These are phyloP conservation scores for Phlyctochytrium arcticum DNA, from an alignment of 192 early-diverging fungal species.

Conservation along the genomic window DNA sequence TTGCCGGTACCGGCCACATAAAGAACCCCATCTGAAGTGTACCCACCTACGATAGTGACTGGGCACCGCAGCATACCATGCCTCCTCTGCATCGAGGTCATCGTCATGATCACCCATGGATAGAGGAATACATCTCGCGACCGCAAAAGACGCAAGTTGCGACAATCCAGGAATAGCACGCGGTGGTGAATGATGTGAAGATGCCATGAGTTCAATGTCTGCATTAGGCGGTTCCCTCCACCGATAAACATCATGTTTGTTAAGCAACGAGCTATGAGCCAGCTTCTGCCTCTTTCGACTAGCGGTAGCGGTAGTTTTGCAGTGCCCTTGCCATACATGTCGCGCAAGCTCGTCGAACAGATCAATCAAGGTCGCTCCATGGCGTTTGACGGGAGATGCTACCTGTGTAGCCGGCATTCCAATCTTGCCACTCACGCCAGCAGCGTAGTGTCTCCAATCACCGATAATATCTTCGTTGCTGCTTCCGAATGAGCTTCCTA, in stretches of 20 bases:
- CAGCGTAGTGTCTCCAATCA: not conserved
- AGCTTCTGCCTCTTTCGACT: too few species aligned
- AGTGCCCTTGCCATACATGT: slow-evolving; percentile 2
- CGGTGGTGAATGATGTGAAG: not conserved
- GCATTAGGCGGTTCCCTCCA: too few species aligned
- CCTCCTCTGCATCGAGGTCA: slow-evolving; percentile 9
- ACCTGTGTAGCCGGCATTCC: not conserved
- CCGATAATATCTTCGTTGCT: too few species aligned
- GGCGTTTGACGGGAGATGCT: slow-evolving; percentile 2
- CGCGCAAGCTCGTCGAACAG: slow-evolving; percentile 11
- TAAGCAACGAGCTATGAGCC: too few species aligned
- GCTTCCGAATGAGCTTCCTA: too few species aligned
- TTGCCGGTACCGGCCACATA: not conserved
- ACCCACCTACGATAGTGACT: not conserved
- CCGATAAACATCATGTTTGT: not conserved
- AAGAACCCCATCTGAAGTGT: not conserved
- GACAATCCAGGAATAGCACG: not conserved
- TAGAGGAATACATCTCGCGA: not conserved
- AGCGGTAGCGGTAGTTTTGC: not conserved
- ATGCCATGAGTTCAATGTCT: too few species aligned
- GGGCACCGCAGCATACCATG: slow-evolving; percentile 6
- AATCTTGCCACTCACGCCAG: not conserved
- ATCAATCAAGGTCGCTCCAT: not conserved
- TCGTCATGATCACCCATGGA: not conserved
- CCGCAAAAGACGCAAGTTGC: slow-evolving; percentile 7